phyloP scores from a whole-genome alignment of 371 early-diverging fungal species.

The Batrachochytrium dendrobatidis region DNA sequence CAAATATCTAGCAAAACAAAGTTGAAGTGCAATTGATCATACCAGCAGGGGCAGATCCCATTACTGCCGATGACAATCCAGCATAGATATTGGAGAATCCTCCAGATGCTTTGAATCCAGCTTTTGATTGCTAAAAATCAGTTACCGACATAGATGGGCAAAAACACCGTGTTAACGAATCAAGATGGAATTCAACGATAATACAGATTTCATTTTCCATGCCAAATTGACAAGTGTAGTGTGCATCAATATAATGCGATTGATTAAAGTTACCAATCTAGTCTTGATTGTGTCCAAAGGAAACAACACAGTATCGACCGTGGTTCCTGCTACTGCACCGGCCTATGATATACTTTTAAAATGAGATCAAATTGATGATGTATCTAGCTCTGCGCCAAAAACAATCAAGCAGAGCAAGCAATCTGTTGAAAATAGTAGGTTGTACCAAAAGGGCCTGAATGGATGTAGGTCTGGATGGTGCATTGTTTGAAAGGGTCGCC shows the following conservation, averaged over 20 bases:
- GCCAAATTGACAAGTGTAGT: not conserved
- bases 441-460: no score
- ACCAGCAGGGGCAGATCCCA: slow-evolving; percentile 92
- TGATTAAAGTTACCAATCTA: slow-evolving; percentile 23
- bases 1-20: no score
- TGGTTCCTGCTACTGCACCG: slow-evolving; percentile 38
- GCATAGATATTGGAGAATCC: slow-evolving; percentile 88
- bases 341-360: no score
- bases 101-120: slow-evolving; percentile 82
- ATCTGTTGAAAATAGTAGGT: no score
- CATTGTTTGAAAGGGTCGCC: no score
- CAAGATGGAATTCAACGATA: not conserved
- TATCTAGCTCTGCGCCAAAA: no score
- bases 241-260: no score
- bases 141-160: no score
- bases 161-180: not conserved
- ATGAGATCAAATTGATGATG: not conserved
- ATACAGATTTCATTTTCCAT: no score
- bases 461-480: no score
- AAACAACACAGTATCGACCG: slow-evolving; percentile 38
- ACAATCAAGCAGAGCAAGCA: no score
- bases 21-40: no score
- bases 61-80: slow-evolving; percentile 83
- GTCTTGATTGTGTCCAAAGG: slow-evolving; percentile 51
- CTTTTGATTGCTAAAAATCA: slow-evolving; percentile 58